Percentiles rank a stretch among this genome's conserved stretches.
Evolutionary conservation across 1,284 basidiomycete genomes (phyloP).

Genomic region (Xerocomus cyaneibrunnescens): DNA sequence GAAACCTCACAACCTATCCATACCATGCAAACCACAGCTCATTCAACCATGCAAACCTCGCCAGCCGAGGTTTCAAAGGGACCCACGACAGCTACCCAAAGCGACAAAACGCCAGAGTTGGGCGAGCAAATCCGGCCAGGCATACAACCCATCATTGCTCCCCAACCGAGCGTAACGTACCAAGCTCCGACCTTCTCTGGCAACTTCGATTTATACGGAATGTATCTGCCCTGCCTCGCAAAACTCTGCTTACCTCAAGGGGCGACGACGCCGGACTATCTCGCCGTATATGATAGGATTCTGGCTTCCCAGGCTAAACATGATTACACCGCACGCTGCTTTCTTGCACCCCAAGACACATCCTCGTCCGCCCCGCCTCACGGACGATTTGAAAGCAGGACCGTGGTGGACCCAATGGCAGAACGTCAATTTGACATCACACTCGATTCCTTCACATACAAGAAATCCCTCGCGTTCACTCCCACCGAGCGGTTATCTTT

Average conservation of each 20-base stretch:
- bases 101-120: neutral
- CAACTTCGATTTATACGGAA: conserved; percentile 43
- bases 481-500: conserved; percentile 23
- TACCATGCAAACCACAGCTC: conserved; percentile 3
- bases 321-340: conserved; percentile 37
- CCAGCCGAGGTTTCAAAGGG: conserved; percentile 14
- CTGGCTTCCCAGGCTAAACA: conserved; percentile 40
- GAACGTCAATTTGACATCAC: conserved; percentile 36
- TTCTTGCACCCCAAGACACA: conserved; percentile 19
- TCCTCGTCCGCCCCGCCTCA: conserved; percentile 15
- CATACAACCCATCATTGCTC: conserved; percentile 6
- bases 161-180: conserved; percentile 7
- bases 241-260: conserved; percentile 34
- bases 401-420: conserved; percentile 37
- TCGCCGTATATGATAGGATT: conserved; percentile 38
- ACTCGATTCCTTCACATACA: conserved; percentile 24
- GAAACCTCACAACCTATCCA: conserved; percentile 15
- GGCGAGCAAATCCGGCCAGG: conserved; percentile 1
- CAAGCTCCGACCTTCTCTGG: conserved; percentile 27
- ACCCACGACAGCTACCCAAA: neutral
- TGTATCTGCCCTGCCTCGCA: conserved; percentile 37
- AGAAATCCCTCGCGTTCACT: conserved; percentile 23
- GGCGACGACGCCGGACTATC: conserved; percentile 28
- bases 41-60: conserved; percentile 8
- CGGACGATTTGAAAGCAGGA: conserved; percentile 26